These are phyloP conservation scores for Baorangia bicolor DNA, from an alignment of 768 basidiomycete species.

Conservation along the genomic window DNA sequence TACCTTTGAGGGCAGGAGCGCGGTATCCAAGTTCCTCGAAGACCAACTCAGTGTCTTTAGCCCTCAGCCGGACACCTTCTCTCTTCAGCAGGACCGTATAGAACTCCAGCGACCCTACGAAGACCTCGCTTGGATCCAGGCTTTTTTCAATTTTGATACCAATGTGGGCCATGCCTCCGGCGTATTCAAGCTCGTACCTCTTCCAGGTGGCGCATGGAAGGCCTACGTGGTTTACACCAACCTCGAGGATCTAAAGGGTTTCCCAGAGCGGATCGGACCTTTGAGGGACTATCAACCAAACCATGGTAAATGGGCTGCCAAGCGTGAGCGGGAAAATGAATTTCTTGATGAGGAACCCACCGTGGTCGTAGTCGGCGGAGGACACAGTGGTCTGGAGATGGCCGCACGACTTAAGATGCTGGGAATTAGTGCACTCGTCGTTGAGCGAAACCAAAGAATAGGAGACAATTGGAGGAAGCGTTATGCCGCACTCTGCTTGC, in stretches of 20 bases:
- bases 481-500: slow-evolving; percentile 30
- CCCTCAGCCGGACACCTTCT: slow-evolving; percentile 20
- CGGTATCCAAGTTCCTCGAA: slow-evolving; percentile 44
- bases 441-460: slow-evolving; percentile 27
- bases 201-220: slow-evolving; percentile 43
- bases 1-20: slow-evolving; percentile 45
- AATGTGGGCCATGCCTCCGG: slow-evolving; percentile 40
- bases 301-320: slow-evolving; percentile 32
- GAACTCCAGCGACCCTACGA: slow-evolving; percentile 30
- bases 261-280: slow-evolving; percentile 44
- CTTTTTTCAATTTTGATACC: slow-evolving; percentile 44
- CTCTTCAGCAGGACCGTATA: slow-evolving; percentile 20
- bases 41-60: slow-evolving; percentile 39
- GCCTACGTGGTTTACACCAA: slow-evolving; percentile 49
- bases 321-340: slow-evolving; percentile 27
- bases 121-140: slow-evolving; percentile 45
- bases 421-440: slow-evolving; percentile 16
- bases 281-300: slow-evolving; percentile 42
- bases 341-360: slow-evolving; percentile 43
- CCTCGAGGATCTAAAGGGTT: slow-evolving; percentile 48
- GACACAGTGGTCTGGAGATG: slow-evolving; percentile 54
- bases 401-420: slow-evolving; percentile 53
- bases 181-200: slow-evolving; percentile 47
- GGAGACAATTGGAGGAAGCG: slow-evolving; percentile 35
- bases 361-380: slow-evolving; percentile 52